These are phyloP conservation scores for Suillus variegatus DNA, from an alignment of 768 basidiomycete species.

Conservation along the genomic window DNA sequence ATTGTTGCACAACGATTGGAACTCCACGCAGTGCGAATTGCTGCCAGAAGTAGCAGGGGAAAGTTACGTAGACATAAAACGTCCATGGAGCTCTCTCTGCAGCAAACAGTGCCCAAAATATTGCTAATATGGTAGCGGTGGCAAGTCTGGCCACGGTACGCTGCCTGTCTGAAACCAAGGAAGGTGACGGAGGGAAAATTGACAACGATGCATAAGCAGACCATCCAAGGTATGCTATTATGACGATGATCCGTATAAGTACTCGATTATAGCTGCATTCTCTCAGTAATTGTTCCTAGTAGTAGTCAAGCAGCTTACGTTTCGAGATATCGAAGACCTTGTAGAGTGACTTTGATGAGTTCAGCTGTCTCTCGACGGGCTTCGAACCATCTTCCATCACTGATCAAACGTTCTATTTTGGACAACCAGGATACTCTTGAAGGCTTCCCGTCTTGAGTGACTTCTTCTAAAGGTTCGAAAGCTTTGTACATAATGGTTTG, in stretches of 20 bases:
- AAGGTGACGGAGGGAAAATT: conserved; percentile 42
- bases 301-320: conserved; percentile 35
- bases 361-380: conserved; percentile 50
- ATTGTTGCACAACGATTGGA: conserved; percentile 15
- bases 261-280: conserved; percentile 64
- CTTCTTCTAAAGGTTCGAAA: conserved; percentile 48
- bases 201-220: conserved; percentile 63
- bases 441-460: conserved; percentile 25
- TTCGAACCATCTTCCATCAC: conserved; percentile 42
- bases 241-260: conserved; percentile 69
- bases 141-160: conserved; percentile 18
- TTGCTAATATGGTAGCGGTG: conserved; percentile 31
- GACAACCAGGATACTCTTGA: conserved; percentile 38
- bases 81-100: conserved; percentile 69
- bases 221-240: conserved; percentile 77
- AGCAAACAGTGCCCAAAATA: conserved; percentile 53
- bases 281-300: conserved; percentile 11
- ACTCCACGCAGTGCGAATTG: conserved; percentile 41
- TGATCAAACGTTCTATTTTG: conserved; percentile 49
- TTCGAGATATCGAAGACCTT: conserved; percentile 76
- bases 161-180: conserved; percentile 14
- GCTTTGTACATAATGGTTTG: conserved; percentile 66
- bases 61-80: conserved; percentile 74
- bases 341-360: conserved; percentile 54
- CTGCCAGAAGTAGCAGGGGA: conserved; percentile 80